Percentiles rank a stretch among this genome's conserved stretches.
Conservation (phyloP, 768 basidiomycete species). For the Pholiota conissans region DNA sequence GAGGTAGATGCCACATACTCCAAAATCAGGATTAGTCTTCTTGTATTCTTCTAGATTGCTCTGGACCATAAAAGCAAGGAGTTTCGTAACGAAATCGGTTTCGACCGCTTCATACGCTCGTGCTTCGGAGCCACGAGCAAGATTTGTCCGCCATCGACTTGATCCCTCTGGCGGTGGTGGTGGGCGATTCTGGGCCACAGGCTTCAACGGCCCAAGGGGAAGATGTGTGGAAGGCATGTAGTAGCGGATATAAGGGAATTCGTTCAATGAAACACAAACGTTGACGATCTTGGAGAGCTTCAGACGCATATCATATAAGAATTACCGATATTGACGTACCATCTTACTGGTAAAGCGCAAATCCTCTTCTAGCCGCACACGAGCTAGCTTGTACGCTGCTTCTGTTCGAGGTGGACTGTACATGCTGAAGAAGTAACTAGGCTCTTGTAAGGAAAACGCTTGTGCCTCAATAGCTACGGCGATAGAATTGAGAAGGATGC, state of each 20-base stretch:
- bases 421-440: slow-evolving; percentile 82
- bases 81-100: slow-evolving; percentile 74
- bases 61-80: slow-evolving; percentile 87
- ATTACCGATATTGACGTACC: slow-evolving; percentile 39
- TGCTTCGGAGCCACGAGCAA: slow-evolving; percentile 71
- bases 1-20: slow-evolving; percentile 42
- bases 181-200: slow-evolving; percentile 60
- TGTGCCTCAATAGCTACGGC: slow-evolving; percentile 79
- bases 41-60: slow-evolving; percentile 84
- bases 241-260: slow-evolving; percentile 92
- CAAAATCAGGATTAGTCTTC: slow-evolving; percentile 82
- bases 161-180: slow-evolving; percentile 65
- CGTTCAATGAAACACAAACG: slow-evolving; percentile 85
- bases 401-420: slow-evolving; percentile 84
- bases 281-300: slow-evolving; percentile 67
- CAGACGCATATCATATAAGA: not conserved
- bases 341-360: slow-evolving; percentile 72
- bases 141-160: slow-evolving; percentile 77
- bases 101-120: slow-evolving; percentile 70
- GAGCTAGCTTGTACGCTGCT: slow-evolving; percentile 61
- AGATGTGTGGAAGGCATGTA: slow-evolving; percentile 82
- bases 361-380: slow-evolving; percentile 85
- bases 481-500: not conserved
- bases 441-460: slow-evolving; percentile 76
- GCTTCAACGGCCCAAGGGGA: slow-evolving; percentile 83